phyloP scores from a whole-genome alignment of 176 grass and related monocot species.

The Urochloa ruziziensis region DNA sequence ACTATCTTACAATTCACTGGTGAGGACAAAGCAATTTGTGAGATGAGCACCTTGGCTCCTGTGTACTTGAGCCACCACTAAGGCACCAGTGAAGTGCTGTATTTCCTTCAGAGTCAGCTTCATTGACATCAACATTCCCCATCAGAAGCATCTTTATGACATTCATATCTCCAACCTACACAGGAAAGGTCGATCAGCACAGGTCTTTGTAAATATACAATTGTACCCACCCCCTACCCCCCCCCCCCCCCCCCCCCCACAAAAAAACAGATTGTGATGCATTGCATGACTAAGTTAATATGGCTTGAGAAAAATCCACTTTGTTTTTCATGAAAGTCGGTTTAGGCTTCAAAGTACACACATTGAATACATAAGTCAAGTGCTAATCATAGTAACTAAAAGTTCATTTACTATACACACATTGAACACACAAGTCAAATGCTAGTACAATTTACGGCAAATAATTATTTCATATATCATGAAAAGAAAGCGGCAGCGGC shows the following conservation, averaged over 20 bases:
- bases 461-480: background rate
- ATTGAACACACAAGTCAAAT: background rate
- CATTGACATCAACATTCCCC: slow-evolving; percentile 52
- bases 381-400: background rate
- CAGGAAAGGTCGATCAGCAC: background rate
- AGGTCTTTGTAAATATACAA: background rate
- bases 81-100: slow-evolving; percentile 72
- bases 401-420: background rate
- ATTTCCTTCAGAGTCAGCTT: slow-evolving; percentile 54
- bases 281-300: background rate
- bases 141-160: slow-evolving; percentile 61
- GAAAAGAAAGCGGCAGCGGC: background rate
- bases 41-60: slow-evolving; percentile 47
- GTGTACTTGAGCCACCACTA: slow-evolving; percentile 43
- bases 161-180: slow-evolving; percentile 46
- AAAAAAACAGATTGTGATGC: background rate
- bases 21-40: slow-evolving; percentile 3
- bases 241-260: no score
- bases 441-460: background rate
- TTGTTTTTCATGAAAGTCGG: background rate
- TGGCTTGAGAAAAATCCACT: background rate
- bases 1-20: background rate
- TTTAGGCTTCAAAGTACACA: background rate
- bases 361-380: background rate
- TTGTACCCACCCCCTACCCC: no score